Percentiles rank a stretch among this genome's conserved stretches.
Conservation (phyloP, 805 yeast species). For the Saitoella complicata region DNA sequence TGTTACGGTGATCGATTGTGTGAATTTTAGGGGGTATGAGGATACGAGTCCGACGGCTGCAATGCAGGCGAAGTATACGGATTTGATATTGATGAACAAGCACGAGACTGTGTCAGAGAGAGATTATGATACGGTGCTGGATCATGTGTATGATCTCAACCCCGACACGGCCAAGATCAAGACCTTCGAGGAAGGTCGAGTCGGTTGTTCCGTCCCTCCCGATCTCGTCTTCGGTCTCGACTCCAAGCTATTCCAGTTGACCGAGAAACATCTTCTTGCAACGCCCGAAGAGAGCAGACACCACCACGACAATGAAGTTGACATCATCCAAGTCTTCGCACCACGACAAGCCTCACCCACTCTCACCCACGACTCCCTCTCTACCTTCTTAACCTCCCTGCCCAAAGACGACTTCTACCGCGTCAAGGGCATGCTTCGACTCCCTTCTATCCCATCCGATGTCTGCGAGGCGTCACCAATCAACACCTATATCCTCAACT, state of each 20-base stretch:
- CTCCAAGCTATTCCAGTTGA: conserved; percentile 6
- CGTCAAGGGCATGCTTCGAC: conserved; percentile 10
- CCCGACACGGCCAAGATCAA: conserved; percentile 14
- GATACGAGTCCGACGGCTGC: conserved; percentile 12
- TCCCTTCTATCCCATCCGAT: background rate
- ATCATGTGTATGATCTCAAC: conserved; percentile 13
- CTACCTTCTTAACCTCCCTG: conserved; percentile 8
- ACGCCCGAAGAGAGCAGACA: background rate
- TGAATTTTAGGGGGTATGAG: conserved; percentile 14
- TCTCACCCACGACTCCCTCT: conserved; percentile 12
- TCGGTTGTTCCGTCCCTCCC: conserved; percentile 7
- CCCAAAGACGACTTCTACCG: conserved; percentile 14
- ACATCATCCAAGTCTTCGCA: conserved; percentile 1
- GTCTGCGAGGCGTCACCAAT: background rate
- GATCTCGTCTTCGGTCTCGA: conserved; percentile 12
- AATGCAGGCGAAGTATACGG: conserved; percentile 14
- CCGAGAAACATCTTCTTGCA: background rate
- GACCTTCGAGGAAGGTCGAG: conserved; percentile 4
- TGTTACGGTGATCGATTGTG: conserved; percentile 13
- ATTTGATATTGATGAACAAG: conserved; percentile 12
- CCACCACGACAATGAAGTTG: background rate
- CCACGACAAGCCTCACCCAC: conserved; percentile 4
- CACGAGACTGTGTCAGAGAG: conserved; percentile 13
- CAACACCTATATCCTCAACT: conserved; percentile 7
- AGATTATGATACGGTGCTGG: conserved; percentile 12